Base-by-base conservation (phyloP, 192 early-diverging fungal genomes). In the Coemansia sp. region DNA sequence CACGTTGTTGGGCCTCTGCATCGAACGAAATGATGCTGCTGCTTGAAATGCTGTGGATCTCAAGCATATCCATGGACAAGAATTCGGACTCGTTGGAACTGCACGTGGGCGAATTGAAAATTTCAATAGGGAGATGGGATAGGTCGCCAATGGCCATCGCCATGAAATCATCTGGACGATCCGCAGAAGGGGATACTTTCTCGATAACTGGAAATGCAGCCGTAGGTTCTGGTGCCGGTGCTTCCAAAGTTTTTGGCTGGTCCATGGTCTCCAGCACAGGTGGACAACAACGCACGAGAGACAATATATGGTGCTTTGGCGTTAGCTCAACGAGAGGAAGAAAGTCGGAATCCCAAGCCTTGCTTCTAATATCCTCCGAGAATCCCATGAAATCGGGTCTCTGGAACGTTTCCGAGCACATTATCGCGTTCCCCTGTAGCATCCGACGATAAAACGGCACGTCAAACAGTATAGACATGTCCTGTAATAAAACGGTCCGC, bases 401-500 rank as follows among this genome's bases (percentile, higher is more conserved):
- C 53, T 75, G 65, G 45, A 80, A 74, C 7, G 71, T 36, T 0
- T 66, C 67, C 1, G 68, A 63, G 13, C 68, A 67, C 34, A 71
- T 19, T 9, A 76, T 6, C 14, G 65, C 33, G 32, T 36, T 72
- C 9, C 53, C 45, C 22, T 54, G 66, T 9, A 81, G 55, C 78
- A 81, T 81, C 34, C 64, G 72, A 29, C 67, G 66, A 41, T 75
- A 81, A 55, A 81, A 81, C 13, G 63, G 61, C 2, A 63, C 36
- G 11, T 81, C 66, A 41, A 69, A 63, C 56, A 81, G 5, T 9
- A 81, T 53, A 38, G 46, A 55, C 57, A 71, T 65, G 59, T 81
- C 78, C 45, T 81, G 78, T 2, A 81, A 29, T 42, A 81, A 54
- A 2, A 58, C 63, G 20, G 60, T 59, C 3, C 78, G 66, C 22